phyloP scores from a whole-genome alignment of 768 basidiomycete species.

The Rhizopogon vinicolor region DNA sequence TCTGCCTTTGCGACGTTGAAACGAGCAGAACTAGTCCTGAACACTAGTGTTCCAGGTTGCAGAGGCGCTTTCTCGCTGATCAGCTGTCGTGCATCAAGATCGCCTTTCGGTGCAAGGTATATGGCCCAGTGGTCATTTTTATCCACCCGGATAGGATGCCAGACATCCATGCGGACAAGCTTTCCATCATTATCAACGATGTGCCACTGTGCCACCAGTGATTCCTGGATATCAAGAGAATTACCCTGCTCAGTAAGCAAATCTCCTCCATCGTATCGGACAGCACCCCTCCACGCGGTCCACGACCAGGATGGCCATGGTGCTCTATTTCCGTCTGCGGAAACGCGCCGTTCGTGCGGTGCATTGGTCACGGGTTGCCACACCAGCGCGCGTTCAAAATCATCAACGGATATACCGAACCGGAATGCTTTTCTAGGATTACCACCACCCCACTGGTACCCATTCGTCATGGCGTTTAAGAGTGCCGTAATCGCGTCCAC shows the following conservation, averaged over 20 bases:
- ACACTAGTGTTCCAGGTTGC: slow-evolving; percentile 16
- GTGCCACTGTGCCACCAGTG: slow-evolving; percentile 13
- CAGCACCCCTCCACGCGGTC: slow-evolving; percentile 18
- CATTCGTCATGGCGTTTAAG: not conserved
- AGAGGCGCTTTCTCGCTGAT: not conserved
- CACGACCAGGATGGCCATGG: slow-evolving; percentile 21
- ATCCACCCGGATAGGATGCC: not conserved
- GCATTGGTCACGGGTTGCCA: slow-evolving; percentile 16
- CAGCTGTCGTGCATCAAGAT: not conserved
- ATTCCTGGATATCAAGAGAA: slow-evolving; percentile 4
- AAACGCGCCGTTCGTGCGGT: slow-evolving; percentile 5
- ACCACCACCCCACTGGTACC: not conserved
- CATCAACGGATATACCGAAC: not conserved
- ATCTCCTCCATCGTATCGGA: not conserved
- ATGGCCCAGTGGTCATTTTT: too few relatives aligned
- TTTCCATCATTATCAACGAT: slow-evolving; percentile 9
- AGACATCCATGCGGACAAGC: slow-evolving; percentile 12
- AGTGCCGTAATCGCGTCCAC: not conserved
- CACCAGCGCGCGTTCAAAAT: slow-evolving; percentile 13
- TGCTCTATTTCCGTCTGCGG: not conserved
- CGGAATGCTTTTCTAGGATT: not conserved
- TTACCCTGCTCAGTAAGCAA: not conserved
- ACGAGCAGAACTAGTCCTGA: slow-evolving; percentile 11
- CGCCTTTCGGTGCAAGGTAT: slow-evolving; percentile 1
- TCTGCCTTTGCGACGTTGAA: slow-evolving; percentile 9